Evolutionary conservation across 2,329 filamentous ascomycete species (phyloP), one percentile per base, ranked within the genome.

Genomic region (Cephalotrichum gorgonifer): DNA sequence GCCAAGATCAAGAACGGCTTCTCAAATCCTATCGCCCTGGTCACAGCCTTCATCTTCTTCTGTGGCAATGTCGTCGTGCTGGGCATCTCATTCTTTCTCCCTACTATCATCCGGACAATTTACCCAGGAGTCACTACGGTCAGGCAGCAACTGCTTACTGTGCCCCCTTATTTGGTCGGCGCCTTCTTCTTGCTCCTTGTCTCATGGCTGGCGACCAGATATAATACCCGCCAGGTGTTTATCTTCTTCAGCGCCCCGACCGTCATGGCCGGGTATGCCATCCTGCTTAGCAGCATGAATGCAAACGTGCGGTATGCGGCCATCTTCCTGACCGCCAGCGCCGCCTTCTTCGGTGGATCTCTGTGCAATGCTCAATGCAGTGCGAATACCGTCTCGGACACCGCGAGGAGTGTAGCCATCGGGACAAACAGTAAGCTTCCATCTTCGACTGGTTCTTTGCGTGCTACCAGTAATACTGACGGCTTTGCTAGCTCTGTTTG

Each of bases 381-480:
- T 0, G 79, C 79, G 6, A 85, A 84, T 55, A 79, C 84, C 0
- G 73, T 84, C 1, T 78, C 76, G 1, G 81, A 85, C 52, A 83
- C 81, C 0, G 78, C 81, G 0, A 70, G 79, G 22, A 75, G 74
- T 2, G 72, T 75, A 4, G 78, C 78, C 14, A 83, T 83, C 52
- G 79, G 75, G 15, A 74, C 71, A 0, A 73, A 72, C 38, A 77
- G 48, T 50, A 41, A 28, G 43, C 20, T 45, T 23, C 28, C 42
- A 33, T 20, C 30, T 14, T 41, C n/a, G 15, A 22, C 20, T 20
- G 9, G 2, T 5, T 26, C 35, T 17, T 14, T 39, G 30, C 30
- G 27, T 41, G 5, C 23, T 11, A 2, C 43, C 46, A 23, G 44
- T 22, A 39, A 39, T 49, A 15, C 38, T 42, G 12, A 33, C 30